phyloP scores from a whole-genome alignment of 1,284 basidiomycete genomes.

The Naganishia sp. region DNA sequence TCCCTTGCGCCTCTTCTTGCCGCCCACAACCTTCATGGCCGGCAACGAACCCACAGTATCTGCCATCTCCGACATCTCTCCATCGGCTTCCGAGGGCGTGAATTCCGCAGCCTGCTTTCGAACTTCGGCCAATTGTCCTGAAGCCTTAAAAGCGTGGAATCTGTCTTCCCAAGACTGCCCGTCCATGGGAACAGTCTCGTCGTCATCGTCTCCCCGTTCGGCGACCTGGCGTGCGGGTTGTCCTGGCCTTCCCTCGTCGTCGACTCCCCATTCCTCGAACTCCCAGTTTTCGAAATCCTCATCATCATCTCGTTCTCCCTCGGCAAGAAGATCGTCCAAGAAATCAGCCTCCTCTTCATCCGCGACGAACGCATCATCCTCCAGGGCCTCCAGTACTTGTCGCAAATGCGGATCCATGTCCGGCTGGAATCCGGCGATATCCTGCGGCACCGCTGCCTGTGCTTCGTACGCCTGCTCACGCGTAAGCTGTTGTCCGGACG shows the following conservation, averaged over 20 bases:
- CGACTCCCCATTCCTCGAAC: conserved; percentile 60
- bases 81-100: conserved; percentile 42
- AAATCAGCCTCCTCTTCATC: conserved; percentile 55
- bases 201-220: conserved; percentile 36
- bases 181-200: conserved; percentile 44
- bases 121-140: conserved; percentile 48
- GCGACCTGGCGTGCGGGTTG: not conserved
- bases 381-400: conserved; percentile 89
- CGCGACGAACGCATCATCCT: conserved; percentile 91
- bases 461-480: conserved; percentile 65
- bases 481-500: conserved; percentile 72
- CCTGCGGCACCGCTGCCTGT: conserved; percentile 69
- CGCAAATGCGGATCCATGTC: conserved; percentile 96
- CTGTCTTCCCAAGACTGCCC: conserved; percentile 67
- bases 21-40: conserved; percentile 62
- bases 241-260: conserved; percentile 39
- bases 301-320: conserved; percentile 60
- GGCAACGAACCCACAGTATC: conserved; percentile 77
- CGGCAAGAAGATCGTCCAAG: conserved; percentile 49
- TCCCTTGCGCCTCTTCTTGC: conserved; percentile 69
- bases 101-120: conserved; percentile 43
- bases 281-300: conserved; percentile 46
- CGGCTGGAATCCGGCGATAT: conserved; percentile 84
- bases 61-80: conserved; percentile 67
- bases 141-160: conserved; percentile 72